Percentiles rank a stretch among this genome's conserved stretches.
Conservation (phyloP, 371 early-diverging fungal species). For the Mucor mucedo region DNA sequence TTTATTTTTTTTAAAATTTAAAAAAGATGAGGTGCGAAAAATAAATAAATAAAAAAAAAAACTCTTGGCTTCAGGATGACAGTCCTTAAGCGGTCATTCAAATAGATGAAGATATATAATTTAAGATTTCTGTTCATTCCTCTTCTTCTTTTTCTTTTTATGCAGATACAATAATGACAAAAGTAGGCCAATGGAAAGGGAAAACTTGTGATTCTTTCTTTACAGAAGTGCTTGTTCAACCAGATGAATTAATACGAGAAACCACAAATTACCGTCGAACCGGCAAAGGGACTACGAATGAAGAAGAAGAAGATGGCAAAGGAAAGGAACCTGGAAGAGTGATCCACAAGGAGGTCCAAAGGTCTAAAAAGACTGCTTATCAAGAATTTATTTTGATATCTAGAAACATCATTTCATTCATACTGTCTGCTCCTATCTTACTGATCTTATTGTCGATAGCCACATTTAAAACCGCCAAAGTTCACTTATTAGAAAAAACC, state of each 20-base stretch:
- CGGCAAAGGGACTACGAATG: background rate
- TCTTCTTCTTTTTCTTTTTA: background rate
- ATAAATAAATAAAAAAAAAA: background rate
- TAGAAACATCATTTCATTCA: slow-evolving; percentile 2
- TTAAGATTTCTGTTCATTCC: background rate
- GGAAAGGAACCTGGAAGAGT: too few species aligned
- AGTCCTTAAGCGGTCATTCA: background rate
- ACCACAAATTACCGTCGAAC: background rate
- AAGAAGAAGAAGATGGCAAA: too few species aligned
- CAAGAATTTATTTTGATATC: background rate
- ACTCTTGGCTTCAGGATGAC: background rate
- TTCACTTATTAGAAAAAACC: slow-evolving; percentile 3
- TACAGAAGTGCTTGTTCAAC: slow-evolving; percentile 3
- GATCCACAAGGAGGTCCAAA: background rate
- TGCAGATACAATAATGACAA: background rate
- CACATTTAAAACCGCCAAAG: slow-evolving; percentile 12
- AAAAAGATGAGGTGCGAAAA: background rate
- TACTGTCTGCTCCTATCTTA: slow-evolving; percentile 24
- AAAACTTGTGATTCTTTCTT: background rate
- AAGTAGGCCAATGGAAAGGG: background rate
- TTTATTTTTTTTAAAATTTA: background rate
- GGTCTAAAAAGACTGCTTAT: slow-evolving; percentile 3
- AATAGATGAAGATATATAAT: background rate
- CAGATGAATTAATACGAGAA: background rate
- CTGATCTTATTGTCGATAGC: slow-evolving; percentile 12